phyloP scores from a whole-genome alignment of 805 yeast genomes.

The Wickerhamiella slavikovae region DNA sequence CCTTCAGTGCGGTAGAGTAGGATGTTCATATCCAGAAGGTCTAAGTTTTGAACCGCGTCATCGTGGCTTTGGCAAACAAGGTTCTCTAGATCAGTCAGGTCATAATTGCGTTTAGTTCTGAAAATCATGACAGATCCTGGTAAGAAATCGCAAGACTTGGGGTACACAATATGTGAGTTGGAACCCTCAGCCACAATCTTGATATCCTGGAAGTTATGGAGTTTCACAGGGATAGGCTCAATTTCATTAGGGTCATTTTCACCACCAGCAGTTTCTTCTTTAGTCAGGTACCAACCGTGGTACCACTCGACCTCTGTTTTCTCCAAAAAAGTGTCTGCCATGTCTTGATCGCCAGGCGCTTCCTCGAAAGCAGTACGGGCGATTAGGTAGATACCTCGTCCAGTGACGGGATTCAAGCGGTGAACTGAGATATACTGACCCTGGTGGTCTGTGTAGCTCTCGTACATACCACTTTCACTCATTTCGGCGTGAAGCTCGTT shows the following conservation, averaged over 20 bases:
- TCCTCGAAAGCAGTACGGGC: conserved; percentile 65
- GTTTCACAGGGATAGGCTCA: conserved; percentile 44
- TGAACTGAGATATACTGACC: conserved; percentile 85
- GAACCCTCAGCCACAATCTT: conserved; percentile 23
- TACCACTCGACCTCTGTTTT: conserved; percentile 22
- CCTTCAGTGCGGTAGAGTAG: conserved; percentile 59
- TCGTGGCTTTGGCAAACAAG: conserved; percentile 57
- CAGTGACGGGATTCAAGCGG: conserved; percentile 62
- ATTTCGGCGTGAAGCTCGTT: conserved; percentile 19
- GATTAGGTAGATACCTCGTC: conserved; percentile 72
- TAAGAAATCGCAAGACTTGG: conserved; percentile 31
- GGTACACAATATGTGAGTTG: conserved; percentile 27
- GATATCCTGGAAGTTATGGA: conserved; percentile 33
- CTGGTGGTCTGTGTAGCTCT: conserved; percentile 86
- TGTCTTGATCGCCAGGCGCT: conserved; percentile 14
- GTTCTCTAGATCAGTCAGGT: conserved; percentile 42
- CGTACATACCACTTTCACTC: conserved; percentile 41
- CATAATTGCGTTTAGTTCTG: conserved; percentile 45
- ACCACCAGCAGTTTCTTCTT: conserved; percentile 18
- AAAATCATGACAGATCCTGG: conserved; percentile 83
- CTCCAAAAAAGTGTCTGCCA: conserved; percentile 16
- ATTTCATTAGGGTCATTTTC: conserved; percentile 25
- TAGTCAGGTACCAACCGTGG: conserved; percentile 35
- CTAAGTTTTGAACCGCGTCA: conserved; percentile 42
- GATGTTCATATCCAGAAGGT: conserved; percentile 51